phyloP scores from a whole-genome alignment of 2,329 filamentous ascomycete genomes.

The Aspergillus aculeatus region DNA sequence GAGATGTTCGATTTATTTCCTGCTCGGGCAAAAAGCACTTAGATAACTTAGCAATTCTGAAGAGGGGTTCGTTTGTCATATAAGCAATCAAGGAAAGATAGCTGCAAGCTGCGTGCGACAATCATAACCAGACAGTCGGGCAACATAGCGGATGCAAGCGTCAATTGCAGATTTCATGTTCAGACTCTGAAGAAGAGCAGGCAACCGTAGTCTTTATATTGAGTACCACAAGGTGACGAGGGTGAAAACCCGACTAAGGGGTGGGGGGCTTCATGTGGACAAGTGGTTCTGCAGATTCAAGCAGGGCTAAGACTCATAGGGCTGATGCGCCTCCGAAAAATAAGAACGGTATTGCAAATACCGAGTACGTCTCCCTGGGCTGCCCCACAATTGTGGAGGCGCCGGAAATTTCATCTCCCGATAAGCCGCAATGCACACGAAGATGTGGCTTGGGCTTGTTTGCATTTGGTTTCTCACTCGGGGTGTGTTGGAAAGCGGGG shows the following conservation, averaged over 20 bases:
- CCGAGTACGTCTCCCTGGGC: neutral
- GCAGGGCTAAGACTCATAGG: neutral
- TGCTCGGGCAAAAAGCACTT: too few relatives aligned
- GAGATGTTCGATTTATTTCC: neutral
- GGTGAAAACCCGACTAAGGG: neutral
- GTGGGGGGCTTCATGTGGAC: too few relatives aligned
- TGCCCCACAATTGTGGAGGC: neutral
- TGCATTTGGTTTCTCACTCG: too few relatives aligned
- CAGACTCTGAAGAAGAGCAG: neutral
- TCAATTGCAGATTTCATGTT: neutral
- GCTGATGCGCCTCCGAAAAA: neutral
- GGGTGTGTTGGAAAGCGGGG: too few relatives aligned
- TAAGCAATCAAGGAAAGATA: neutral
- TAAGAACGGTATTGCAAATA: neutral
- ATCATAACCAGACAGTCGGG: neutral
- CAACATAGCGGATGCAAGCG: neutral
- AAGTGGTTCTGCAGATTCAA: neutral
- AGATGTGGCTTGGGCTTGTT: too few relatives aligned
- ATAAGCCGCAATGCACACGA: neutral
- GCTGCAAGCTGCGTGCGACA: neutral
- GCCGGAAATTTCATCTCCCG: neutral
- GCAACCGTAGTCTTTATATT: neutral
- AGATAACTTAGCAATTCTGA: neutral
- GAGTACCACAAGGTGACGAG: neutral
- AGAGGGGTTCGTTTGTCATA: neutral